These are phyloP conservation scores for Juglanconis oblonga DNA, from an alignment of 2,329 filamentous ascomycete genomes.

Conservation along the genomic window DNA sequence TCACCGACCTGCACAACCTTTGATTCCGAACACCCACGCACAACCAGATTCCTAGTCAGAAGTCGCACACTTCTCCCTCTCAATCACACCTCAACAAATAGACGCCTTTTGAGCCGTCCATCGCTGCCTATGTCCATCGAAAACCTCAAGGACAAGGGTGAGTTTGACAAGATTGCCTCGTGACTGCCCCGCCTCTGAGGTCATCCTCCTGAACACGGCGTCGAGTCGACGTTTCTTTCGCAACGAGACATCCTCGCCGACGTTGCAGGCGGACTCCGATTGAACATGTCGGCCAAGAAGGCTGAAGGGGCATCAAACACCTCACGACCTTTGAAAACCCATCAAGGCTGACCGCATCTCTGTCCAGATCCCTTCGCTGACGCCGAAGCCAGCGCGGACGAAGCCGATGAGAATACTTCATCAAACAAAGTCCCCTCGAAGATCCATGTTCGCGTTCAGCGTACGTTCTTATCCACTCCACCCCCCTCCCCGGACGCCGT, in stretches of 20 bases:
- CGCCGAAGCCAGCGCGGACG: conserved; percentile 98
- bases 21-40: conserved; percentile 1
- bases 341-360: conserved; percentile 1
- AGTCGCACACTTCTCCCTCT: conserved; percentile 6
- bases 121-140: conserved; percentile 87
- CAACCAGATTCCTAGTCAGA: conserved; percentile 11
- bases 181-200: not conserved
- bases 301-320: no score
- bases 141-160: conserved; percentile 96
- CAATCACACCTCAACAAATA: conserved; percentile 30
- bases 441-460: conserved; percentile 99
- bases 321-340: not conserved
- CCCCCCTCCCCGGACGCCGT: no score
- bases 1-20: not conserved
- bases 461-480: conserved; percentile 54
- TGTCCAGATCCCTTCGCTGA: conserved; percentile 97
- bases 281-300: no score
- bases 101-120: conserved; percentile 47
- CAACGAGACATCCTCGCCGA: not conserved
- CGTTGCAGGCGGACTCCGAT: not conserved
- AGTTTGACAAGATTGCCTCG: conserved; percentile 34
- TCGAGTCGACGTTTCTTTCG: not conserved
- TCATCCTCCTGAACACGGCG: not conserved
- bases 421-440: conserved; percentile 86
- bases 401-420: conserved; percentile 36